These are phyloP conservation scores for Mycosphaerelloides madeirae DNA, from an alignment of 2,329 filamentous ascomycete species.

Conservation along the genomic window DNA sequence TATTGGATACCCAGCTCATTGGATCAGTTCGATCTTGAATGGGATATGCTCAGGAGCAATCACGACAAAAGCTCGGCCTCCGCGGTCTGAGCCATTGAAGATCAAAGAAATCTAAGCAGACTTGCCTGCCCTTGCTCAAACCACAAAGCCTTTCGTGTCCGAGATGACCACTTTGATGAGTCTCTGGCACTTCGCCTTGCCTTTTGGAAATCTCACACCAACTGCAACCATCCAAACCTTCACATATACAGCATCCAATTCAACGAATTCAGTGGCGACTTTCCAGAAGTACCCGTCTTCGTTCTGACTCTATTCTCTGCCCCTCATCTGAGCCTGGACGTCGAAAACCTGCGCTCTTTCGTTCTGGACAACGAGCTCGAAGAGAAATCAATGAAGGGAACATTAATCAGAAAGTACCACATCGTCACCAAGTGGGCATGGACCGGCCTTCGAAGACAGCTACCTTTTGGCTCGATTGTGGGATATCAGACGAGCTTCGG, in stretches of 20 bases:
- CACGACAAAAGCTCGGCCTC: slow-evolving; percentile 10
- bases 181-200: slow-evolving; percentile 10
- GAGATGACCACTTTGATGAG: slow-evolving; percentile 10
- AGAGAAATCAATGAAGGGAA: background rate
- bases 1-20: slow-evolving; percentile 14
- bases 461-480: slow-evolving; percentile 14
- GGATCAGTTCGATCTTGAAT: slow-evolving; percentile 8
- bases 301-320: slow-evolving; percentile 9
- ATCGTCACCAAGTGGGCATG: slow-evolving; percentile 13
- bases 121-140: slow-evolving; percentile 6
- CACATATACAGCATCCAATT: slow-evolving; percentile 9
- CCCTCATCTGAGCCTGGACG: background rate
- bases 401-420: slow-evolving; percentile 9
- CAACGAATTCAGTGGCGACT: background rate
- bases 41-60: slow-evolving; percentile 9
- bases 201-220: slow-evolving; percentile 10
- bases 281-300: slow-evolving; percentile 3
- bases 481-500: slow-evolving; percentile 9
- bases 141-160: slow-evolving; percentile 9
- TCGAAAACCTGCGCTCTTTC: slow-evolving; percentile 1
- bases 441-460: slow-evolving; percentile 2
- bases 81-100: slow-evolving; percentile 9
- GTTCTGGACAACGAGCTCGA: slow-evolving; percentile 13
- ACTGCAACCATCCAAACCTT: slow-evolving; percentile 2
- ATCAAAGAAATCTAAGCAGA: slow-evolving; percentile 8